These are phyloP conservation scores for Cryphonectria carpinicola DNA, from an alignment of 2,329 filamentous ascomycete species.

Conservation along the genomic window DNA sequence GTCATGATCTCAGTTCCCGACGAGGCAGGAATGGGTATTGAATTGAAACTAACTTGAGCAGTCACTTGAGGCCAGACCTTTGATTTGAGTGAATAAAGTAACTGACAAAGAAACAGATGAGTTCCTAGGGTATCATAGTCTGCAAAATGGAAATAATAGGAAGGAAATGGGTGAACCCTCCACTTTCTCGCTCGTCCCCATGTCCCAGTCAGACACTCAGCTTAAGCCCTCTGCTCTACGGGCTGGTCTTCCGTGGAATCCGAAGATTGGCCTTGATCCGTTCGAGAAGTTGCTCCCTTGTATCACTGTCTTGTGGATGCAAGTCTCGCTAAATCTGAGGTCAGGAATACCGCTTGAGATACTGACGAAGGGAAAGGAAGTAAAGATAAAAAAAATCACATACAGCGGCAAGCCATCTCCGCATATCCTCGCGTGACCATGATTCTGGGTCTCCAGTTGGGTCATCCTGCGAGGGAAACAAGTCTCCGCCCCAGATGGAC, in stretches of 20 bases:
- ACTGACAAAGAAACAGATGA: neutral
- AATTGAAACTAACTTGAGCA: neutral
- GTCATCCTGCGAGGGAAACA: slow-evolving; percentile 77
- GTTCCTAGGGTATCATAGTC: slow-evolving; percentile 10
- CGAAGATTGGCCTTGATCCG: slow-evolving; percentile 54
- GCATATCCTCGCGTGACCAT: slow-evolving; percentile 82
- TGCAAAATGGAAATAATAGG: neutral
- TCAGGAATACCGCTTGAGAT: slow-evolving; percentile 6
- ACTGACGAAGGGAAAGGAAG: neutral
- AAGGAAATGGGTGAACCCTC: neutral
- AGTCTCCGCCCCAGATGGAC: slow-evolving; percentile 82
- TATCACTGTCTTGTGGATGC: slow-evolving; percentile 48
- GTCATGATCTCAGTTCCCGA: neutral
- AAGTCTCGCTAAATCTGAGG: slow-evolving; percentile 47
- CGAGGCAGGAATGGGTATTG: too few species aligned
- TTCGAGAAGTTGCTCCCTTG: slow-evolving; percentile 51
- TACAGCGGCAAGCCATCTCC: slow-evolving; percentile 80
- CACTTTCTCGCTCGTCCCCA: neutral
- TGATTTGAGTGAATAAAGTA: neutral
- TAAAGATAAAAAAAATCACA: slow-evolving; percentile 39
- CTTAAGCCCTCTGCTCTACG: neutral
- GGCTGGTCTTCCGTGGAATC: slow-evolving; percentile 34
- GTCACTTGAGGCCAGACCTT: neutral
- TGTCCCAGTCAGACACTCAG: neutral
- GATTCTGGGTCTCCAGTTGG: slow-evolving; percentile 72